Conservation (phyloP, 139 green algal genomes). For the Volvox africanus region DNA sequence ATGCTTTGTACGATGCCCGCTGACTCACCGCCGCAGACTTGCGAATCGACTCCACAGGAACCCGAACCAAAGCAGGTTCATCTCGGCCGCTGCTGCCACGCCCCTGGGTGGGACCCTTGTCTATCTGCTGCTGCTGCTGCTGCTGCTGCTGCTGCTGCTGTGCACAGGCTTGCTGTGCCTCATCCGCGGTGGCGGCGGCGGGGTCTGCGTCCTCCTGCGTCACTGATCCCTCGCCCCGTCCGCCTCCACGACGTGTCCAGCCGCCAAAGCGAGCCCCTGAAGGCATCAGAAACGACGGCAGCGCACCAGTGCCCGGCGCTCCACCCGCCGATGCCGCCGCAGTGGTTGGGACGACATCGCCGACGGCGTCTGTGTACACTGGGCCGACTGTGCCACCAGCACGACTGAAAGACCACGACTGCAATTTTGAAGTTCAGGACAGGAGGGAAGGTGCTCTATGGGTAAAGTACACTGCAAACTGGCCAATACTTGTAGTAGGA, state of each 20-base stretch:
- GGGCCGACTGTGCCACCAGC: not conserved
- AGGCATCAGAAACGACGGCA: not conserved
- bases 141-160: not conserved
- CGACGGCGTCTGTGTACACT: not conserved
- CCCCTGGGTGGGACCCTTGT: not conserved
- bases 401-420: slow-evolving; percentile 18
- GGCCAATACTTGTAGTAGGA: no score
- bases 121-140: not conserved
- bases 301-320: not conserved
- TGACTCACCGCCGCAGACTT: not conserved
- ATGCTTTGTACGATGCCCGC: no score
- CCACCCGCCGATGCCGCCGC: not conserved
- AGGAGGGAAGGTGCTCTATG: no score
- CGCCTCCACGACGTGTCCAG: not conserved
- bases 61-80: not conserved
- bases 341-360: not conserved
- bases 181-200: not conserved
- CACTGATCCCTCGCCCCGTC: no score
- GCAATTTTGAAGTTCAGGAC: not conserved
- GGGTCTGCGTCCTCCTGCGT: not conserved
- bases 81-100: not conserved
- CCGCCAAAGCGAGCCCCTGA: not conserved
- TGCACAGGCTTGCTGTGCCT: not conserved
- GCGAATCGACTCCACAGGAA: not conserved
- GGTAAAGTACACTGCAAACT: no score